Evolutionary conservation across 2,329 filamentous ascomycete species (phyloP).

Genomic region (Ophiostoma pallidulum): DNA sequence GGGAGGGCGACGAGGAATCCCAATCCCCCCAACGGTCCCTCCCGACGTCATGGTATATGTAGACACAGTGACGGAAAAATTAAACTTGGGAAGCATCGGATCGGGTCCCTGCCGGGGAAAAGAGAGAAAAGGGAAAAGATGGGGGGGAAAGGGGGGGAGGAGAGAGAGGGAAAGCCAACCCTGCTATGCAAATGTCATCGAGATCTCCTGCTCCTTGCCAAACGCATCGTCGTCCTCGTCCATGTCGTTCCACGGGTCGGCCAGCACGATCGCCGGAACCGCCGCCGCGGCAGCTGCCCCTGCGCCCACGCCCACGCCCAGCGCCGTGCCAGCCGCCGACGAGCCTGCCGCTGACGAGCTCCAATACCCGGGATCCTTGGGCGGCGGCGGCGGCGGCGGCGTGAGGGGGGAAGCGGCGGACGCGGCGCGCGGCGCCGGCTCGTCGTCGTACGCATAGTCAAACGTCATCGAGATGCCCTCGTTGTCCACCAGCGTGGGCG

Average conservation of each 20-base stretch:
- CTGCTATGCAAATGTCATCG: constrained; percentile 66
- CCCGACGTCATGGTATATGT: no score
- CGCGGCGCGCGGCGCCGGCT: not conserved
- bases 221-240: constrained; percentile 57
- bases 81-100: no score
- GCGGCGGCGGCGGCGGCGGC: constrained; percentile 22
- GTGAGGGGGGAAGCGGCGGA: not conserved
- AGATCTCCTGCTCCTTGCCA: constrained; percentile 64
- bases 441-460: constrained; percentile 39
- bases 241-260: constrained; percentile 61
- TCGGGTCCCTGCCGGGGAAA: no score
- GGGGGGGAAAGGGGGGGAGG: not conserved
- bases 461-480: constrained; percentile 62
- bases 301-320: not conserved
- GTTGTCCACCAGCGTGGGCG: constrained; percentile 25
- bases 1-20: no score
- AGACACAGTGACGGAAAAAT: no score
- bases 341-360: constrained; percentile 13
- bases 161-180: constrained; percentile 2
- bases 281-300: constrained; percentile 26
- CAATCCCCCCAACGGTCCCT: no score
- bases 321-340: not conserved
- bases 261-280: constrained; percentile 39
- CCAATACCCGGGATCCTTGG: constrained; percentile 21
- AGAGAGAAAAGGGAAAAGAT: not conserved